Conservation (phyloP, 768 basidiomycete genomes). For the Termitomyces sp. region DNA sequence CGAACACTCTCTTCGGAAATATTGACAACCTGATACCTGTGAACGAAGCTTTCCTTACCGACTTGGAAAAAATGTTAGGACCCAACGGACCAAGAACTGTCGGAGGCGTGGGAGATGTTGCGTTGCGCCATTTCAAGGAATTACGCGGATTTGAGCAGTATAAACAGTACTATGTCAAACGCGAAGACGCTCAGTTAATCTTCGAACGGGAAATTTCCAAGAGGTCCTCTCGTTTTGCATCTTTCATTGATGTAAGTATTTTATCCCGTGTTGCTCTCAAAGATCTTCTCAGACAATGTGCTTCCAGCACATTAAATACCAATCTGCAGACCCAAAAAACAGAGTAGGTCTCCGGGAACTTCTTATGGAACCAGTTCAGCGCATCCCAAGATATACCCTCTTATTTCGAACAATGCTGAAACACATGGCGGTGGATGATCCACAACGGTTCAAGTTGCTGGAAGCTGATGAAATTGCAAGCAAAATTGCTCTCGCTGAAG, state of each 20-base stretch:
- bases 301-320: slow-evolving; percentile 79
- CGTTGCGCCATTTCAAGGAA: slow-evolving; percentile 81
- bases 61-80: slow-evolving; percentile 74
- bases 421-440: slow-evolving; percentile 74
- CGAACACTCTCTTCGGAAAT: slow-evolving; percentile 91
- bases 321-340: slow-evolving; percentile 64
- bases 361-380: slow-evolving; percentile 94
- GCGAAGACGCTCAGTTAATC: slow-evolving; percentile 87
- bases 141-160: slow-evolving; percentile 86
- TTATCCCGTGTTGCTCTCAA: background rate
- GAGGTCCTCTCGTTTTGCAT: slow-evolving; percentile 74
- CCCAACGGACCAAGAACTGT: slow-evolving; percentile 51
- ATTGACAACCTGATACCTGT: slow-evolving; percentile 83
- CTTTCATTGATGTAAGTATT: slow-evolving; percentile 77
- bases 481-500: slow-evolving; percentile 86
- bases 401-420: slow-evolving; percentile 92
- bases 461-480: slow-evolving; percentile 87
- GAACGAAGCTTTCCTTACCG: slow-evolving; percentile 81
- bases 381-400: slow-evolving; percentile 91
- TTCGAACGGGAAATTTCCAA: slow-evolving; percentile 81
- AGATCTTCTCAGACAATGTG: slow-evolving; percentile 4
- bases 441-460: slow-evolving; percentile 68
- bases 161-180: slow-evolving; percentile 84
- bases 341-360: slow-evolving; percentile 87
- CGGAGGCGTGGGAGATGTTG: slow-evolving; percentile 77